Evolutionary conservation across 129 eudicot species (phyloP), one percentile per base, ranked within the genome.

Genomic region (Rutidosis leptorrhynchoides): DNA sequence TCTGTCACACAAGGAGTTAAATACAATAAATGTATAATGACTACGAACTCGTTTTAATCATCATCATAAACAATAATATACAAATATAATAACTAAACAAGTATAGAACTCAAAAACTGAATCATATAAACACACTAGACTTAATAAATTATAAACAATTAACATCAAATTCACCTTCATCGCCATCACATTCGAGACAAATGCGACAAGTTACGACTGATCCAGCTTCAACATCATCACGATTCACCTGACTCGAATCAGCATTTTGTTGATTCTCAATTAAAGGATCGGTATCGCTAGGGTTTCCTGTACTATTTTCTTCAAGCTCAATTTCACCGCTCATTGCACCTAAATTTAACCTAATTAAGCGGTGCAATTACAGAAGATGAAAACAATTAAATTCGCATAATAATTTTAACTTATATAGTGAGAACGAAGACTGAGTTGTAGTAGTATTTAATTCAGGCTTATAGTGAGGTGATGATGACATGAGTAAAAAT

Each of bases 131-230:
- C 45, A 37, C 10, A 26, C 57, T 11, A 55, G 3, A 40, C 30
- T 4, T 20, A 26, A 12, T 1, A 27, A 35, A 51, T n/a, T 4
- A 58, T 30, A 0, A 68, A 17, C 6, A 19, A 63, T 55, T 22
- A 7, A 51, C 29, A 62, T 7, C 15, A 70, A 16, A 77, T 23
- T 52, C 25, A 90, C 95, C 91, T 71, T 79, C 84, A 19, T 85
- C 83, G 0, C 79, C 84, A 46, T 87, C 95, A 42, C 82, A 73
- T 45, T 90, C 92, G 64, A 90, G 91, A 70, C 97, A 90, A 78
- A 90, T 90, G 65, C 97, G 85, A 69, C 97, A 90, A 70, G 64
- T 67, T 26, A 73, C 76, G 33, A 75, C 56, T 7, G 79, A 56
- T 35, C 82, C 92, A 49, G 83, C 67, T 77, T 90, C 97, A 68